Evolutionary conservation across 768 basidiomycete genomes (phyloP), one percentile per base, ranked within the genome.

Genomic region (Pisolithus marmoratus): DNA sequence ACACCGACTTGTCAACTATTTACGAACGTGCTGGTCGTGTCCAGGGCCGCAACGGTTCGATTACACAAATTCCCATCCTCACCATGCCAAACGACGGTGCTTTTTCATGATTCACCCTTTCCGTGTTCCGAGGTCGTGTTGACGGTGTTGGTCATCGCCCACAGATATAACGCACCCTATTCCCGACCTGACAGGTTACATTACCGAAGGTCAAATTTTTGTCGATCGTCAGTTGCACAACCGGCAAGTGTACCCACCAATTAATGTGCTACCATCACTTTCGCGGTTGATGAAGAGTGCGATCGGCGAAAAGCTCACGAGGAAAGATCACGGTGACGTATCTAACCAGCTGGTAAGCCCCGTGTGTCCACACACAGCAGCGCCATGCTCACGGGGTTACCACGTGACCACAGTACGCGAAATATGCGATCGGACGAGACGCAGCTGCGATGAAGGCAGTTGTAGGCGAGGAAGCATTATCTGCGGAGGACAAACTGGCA

Each of bases 211-310:
- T 47, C 96, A 99, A 74, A 96, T 99, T 74, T 95, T 87, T 70
- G 90, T 99, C 64, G 96, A 99, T 77, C 87, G 96, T 58, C 92
- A 96, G 70, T 75, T 99, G 68, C 79, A 96, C 80, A 97, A 99
- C 76, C 78, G 88, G 62, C 92, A 94, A 70, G 94, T 98, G 67
- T 98, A 97, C 74, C 96, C 96, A 34, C 96, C 96, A 46, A 98
- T 99, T 79, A 99, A 99, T 74, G 95, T 99, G 54, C 79, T 99
- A 44, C 96, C 96, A 55, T 98, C 96, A 57, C 79, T 99, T 65
- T 98, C 96, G 60, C 94, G 96, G 72, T 75, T 99, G 69, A 99
- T 99, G 96, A 99, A 99, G 85, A 92, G 89, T 61, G 96, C 96
- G 58, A 97, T 98, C 71, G 96, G 96, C 58, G 95, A 97, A 74